Evolutionary conservation across 345 rosid species (phyloP).

Genomic region (Brassica nigra): DNA sequence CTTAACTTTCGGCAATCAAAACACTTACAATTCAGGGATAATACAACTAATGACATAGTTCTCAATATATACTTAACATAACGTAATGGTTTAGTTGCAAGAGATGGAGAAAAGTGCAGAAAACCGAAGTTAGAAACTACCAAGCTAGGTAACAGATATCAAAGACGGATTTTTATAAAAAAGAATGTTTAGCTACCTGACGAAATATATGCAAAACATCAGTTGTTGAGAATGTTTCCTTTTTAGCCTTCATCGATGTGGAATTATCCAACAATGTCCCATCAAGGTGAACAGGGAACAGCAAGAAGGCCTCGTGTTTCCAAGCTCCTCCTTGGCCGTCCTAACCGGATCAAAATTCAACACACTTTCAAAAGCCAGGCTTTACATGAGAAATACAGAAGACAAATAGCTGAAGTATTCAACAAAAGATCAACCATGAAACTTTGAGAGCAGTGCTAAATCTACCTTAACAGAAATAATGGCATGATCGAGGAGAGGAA

Average conservation of each 20-base stretch:
- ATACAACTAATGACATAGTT: not conserved
- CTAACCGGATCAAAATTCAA: slow-evolving; percentile 42
- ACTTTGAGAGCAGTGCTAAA: slow-evolving; percentile 3
- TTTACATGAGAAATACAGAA: slow-evolving; percentile 17
- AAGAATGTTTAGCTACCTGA: slow-evolving; percentile 53
- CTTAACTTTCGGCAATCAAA: slow-evolving; percentile 27
- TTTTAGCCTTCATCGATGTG: slow-evolving; percentile 72
- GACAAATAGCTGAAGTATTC: not conserved
- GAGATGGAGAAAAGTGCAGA: slow-evolving; percentile 8
- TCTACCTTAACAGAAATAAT: slow-evolving; percentile 83
- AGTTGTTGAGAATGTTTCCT: slow-evolving; percentile 75
- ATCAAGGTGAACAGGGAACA: slow-evolving; percentile 95
- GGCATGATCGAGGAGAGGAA: slow-evolving; percentile 96
- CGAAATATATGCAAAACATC: slow-evolving; percentile 91
- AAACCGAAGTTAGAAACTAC: not conserved
- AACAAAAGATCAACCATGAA: not conserved
- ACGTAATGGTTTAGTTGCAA: not conserved
- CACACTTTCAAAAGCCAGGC: slow-evolving; percentile 23
- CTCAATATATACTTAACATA: no score
- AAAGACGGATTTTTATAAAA: not conserved
- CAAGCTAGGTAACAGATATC: no score
- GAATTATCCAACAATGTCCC: slow-evolving; percentile 89
- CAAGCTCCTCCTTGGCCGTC: slow-evolving; percentile 64
- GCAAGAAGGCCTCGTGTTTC: slow-evolving; percentile 92
- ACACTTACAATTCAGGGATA: not conserved